These are phyloP conservation scores for Exophiala calicioides DNA, from an alignment of 2,329 filamentous ascomycete species.

Conservation along the genomic window DNA sequence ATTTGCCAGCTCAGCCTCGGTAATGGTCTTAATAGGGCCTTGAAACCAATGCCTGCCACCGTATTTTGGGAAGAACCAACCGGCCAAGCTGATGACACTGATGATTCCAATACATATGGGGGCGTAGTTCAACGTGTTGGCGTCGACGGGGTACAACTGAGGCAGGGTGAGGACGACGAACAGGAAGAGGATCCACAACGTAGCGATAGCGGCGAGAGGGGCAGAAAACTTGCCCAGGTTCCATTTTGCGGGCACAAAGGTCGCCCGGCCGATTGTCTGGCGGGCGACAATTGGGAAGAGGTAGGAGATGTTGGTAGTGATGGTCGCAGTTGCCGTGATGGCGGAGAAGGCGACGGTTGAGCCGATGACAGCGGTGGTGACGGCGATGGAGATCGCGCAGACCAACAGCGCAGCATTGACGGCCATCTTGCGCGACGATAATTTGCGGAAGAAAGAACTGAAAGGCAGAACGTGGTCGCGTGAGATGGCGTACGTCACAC, in stretches of 20 bases:
- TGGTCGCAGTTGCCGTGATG: slow-evolving; percentile 42
- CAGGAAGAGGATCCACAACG: slow-evolving; percentile 39
- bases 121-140: slow-evolving; percentile 42
- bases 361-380: slow-evolving; percentile 42
- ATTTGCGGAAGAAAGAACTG: slow-evolving; percentile 37
- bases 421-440: slow-evolving; percentile 39
- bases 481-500: slow-evolving; percentile 45
- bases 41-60: slow-evolving; percentile 42
- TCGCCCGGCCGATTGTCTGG: slow-evolving; percentile 40
- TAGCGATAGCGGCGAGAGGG: slow-evolving; percentile 35
- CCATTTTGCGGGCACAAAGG: slow-evolving; percentile 40
- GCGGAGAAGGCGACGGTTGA: slow-evolving; percentile 41
- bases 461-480: slow-evolving; percentile 44
- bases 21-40: slow-evolving; percentile 42
- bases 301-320: slow-evolving; percentile 43
- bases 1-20: slow-evolving; percentile 29
- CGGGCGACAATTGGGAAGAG: slow-evolving; percentile 43
- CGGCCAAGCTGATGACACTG: slow-evolving; percentile 38
- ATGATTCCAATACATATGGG: slow-evolving; percentile 43
- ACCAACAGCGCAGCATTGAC: slow-evolving; percentile 42
- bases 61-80: slow-evolving; percentile 41
- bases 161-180: slow-evolving; percentile 42
- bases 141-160: slow-evolving; percentile 42
- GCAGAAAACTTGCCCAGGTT: slow-evolving; percentile 37
- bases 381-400: slow-evolving; percentile 35